Percentiles rank a stretch among this genome's conserved stretches.
Evolutionary conservation across 2,329 filamentous ascomycete genomes (phyloP).

Genomic region (Trichoderma asperellum): DNA sequence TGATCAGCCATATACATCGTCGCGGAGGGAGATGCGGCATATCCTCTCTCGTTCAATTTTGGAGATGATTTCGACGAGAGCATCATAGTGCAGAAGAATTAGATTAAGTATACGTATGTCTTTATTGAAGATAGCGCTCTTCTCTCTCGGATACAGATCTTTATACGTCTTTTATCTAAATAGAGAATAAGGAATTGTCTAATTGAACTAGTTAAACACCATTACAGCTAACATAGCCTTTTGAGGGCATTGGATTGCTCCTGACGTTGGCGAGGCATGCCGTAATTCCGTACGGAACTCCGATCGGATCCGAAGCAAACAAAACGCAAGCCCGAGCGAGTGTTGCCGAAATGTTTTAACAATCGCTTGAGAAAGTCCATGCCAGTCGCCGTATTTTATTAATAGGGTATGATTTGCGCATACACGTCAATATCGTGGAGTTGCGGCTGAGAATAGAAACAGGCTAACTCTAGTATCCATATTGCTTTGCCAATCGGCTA

Average conservation of each 20-base stretch:
- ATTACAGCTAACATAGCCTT: not conserved
- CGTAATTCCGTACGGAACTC: constrained; percentile 5
- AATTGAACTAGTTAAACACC: not conserved
- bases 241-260: not conserved
- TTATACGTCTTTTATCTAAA: not conserved
- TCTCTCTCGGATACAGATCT: not conserved
- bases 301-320: constrained; percentile 5
- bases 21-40: not conserved
- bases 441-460: not conserved
- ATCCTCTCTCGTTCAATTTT: not conserved
- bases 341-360: not conserved
- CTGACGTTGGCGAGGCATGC: not conserved
- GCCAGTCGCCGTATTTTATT: not conserved
- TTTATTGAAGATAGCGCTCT: not conserved
- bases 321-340: not conserved
- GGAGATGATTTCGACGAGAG: not conserved
- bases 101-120: not conserved
- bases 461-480: not conserved
- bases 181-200: not conserved
- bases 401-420: not conserved
- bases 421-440: not conserved
- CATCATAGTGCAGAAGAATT: not conserved
- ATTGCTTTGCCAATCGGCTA: not conserved
- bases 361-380: not conserved
- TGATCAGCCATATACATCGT: not conserved